Percentiles rank a stretch among this genome's conserved stretches.
Evolutionary conservation across 768 basidiomycete species (phyloP).

Genomic region (Russula brevipes): DNA sequence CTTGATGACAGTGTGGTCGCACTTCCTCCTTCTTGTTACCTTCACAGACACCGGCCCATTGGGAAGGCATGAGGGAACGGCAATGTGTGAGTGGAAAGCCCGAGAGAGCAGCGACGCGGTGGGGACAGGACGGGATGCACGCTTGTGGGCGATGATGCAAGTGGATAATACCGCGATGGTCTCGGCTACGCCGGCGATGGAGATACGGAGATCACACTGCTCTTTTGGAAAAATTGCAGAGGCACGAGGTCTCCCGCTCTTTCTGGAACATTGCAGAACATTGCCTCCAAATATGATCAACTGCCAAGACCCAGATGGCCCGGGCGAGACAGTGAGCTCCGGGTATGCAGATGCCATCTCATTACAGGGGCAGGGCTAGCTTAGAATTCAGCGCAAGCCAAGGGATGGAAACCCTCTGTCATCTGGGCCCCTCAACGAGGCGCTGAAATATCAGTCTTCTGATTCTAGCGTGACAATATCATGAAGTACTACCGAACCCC

Average conservation of each 20-base stretch:
- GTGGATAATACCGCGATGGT: not conserved
- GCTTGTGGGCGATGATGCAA: not conserved
- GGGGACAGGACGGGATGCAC: not conserved
- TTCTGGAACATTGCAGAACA: not conserved
- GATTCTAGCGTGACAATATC: not conserved
- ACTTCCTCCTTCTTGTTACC: no score
- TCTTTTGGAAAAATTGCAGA: constrained; percentile 1
- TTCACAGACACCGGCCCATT: not conserved
- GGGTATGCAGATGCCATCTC: not conserved
- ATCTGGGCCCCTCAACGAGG: constrained; percentile 1
- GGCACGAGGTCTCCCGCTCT: constrained; percentile 12
- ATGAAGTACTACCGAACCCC: not conserved
- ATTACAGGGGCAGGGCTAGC: constrained; percentile 6
- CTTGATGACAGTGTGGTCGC: not conserved
- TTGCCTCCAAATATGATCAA: not conserved
- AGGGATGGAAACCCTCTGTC: not conserved
- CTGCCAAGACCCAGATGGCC: not conserved
- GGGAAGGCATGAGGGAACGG: not conserved
- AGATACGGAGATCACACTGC: constrained; percentile 5
- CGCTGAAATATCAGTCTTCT: not conserved
- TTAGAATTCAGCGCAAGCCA: constrained; percentile 15
- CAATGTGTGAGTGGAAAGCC: not conserved
- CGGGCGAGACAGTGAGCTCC: not conserved
- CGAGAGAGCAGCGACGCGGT: not conserved
- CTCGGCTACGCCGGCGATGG: constrained; percentile 7